Conservation (phyloP, 129 eudicot genomes). For the Lonicera japonica region DNA sequence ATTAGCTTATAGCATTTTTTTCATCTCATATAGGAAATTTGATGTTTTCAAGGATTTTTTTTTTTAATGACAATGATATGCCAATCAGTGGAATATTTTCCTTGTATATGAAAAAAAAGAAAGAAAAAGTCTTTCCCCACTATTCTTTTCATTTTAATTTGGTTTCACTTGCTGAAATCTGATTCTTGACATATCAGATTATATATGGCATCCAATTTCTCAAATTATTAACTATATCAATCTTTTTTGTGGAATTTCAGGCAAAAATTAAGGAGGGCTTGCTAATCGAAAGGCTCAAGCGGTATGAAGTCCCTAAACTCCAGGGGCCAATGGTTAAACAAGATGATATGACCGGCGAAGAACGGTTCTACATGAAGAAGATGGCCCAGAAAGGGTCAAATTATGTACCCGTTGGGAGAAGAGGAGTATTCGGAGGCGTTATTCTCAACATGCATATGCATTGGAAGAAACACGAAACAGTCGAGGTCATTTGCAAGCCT, state of each 20-base stretch:
- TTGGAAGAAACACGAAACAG: slow-evolving; percentile 97
- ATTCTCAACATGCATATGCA: slow-evolving; percentile 96
- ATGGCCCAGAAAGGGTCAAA: slow-evolving; percentile 92
- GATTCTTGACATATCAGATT: too few species aligned
- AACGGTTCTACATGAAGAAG: slow-evolving; percentile 82
- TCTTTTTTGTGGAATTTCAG: slow-evolving; percentile 23
- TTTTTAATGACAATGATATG: too few species aligned
- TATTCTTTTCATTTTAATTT: too few species aligned
- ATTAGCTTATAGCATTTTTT: too few species aligned
- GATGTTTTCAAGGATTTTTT: too few species aligned
- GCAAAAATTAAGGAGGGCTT: slow-evolving; percentile 75
- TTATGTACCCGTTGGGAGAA: slow-evolving; percentile 83
- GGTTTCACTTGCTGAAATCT: too few species aligned
- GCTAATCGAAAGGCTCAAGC: slow-evolving; percentile 69
- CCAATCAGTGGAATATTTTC: too few species aligned
- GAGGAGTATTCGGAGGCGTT: slow-evolving; percentile 95
- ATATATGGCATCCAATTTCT: too few species aligned
- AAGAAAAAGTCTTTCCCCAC: too few species aligned
- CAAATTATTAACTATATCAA: too few species aligned
- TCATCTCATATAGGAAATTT: too few species aligned
- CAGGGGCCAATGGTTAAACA: slow-evolving; percentile 82
- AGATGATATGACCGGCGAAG: slow-evolving; percentile 70
- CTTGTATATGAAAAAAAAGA: too few species aligned
- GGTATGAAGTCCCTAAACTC: slow-evolving; percentile 77
- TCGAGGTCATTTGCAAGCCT: slow-evolving; percentile 86